Evolutionary conservation across 305 asterid species (phyloP), one percentile per base, ranked within the genome.

Genomic region (Fraxinus albicans): DNA sequence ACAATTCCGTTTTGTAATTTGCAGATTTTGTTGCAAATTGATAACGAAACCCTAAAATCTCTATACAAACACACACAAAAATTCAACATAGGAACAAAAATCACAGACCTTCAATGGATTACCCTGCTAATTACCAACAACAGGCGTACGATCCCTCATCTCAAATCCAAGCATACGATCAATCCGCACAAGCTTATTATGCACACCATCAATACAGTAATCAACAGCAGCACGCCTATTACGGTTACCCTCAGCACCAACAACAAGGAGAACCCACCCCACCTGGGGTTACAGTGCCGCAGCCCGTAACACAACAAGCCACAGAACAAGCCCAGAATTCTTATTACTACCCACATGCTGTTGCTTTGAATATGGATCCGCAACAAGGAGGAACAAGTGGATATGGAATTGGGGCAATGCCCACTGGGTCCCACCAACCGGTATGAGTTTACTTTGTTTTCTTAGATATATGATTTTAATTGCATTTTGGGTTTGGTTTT

Each of bases 181-280:
- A 80, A 63, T 42, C 85, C 42, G 13, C 87, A 12, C 85, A 83
- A 50, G 67, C 27, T 73, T 84, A 85, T 74, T 85, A 87, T 80
- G 42, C 91, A 36, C 76, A 89, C 86, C 88, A 85, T 67, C 89
- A 85, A 82, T 89, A 82, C 84, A 58, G 7, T 80, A 63, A 29
- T 23, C 23, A 44, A 67, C 86, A 84, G 21, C 88, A 84, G 50
- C 84, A 87, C 67, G 23, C 89, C 3, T 86, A 76, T 58, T 86
- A 73, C 36, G 85, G 50, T 80, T 76, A 63, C 79, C 84, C 86
- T 60, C 72, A 88, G 13, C 87, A 87, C 60, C 87, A 79, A 19
- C 80, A 75, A 34, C 83, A 83, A 42, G 90, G 88, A 79, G 90
- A 89, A 90, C 92, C 89, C 58, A 81, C 85, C 53, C 90, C 92